Base-by-base conservation (phyloP, 306 rosid species). In the Cercis canadensis region DNA sequence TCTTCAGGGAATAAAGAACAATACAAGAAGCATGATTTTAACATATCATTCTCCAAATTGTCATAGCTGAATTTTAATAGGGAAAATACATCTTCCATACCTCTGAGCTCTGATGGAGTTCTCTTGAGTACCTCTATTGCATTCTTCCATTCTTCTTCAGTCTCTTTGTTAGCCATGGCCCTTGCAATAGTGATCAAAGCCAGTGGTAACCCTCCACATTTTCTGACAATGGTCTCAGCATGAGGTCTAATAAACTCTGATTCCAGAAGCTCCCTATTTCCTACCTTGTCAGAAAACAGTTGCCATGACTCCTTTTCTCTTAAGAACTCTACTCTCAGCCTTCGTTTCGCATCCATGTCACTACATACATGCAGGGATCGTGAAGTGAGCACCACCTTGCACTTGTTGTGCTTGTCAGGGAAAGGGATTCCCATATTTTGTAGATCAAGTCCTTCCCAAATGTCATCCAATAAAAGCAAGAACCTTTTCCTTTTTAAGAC, bases 41-140 rank as follows among this genome's bases (percentile, higher is more conserved):
- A 6, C 32, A 40, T 12, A 0, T 57, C 57, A 32, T 36, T 46
- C 4, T 49, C 36, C 11, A 70, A 58, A 10, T 34, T 58, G 34
- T 71, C 76, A 11, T 47, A 71, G 19, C 68, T 71, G 40, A 59
- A 71, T 12, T 60, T 46, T 49, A 71, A 47, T 17, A 71, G 68
- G 11, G 15, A 5, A 18, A 59, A 60, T 16, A 71, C 76, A 19
- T 71, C 60, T 7, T 21, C 68, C 76, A 59, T 71, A 14, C 32
- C 67, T 18, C 39, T 54, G 45, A 59, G 43, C 41, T 58, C 68
- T 3, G 31, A 47, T 8, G 68, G 59, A 59, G 31, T 33, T 4
- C 33, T 18, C 3, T 7, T 45, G 21, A 60, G 51, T 15, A 46
- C 68, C 34, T 60, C 41, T 14, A 18, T 49, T 16, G 67, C 68